Percentiles rank a stretch among this genome's conserved stretches.
Conservation (phyloP, 805 yeast genomes). For the Debaryomyces prosopidis region DNA sequence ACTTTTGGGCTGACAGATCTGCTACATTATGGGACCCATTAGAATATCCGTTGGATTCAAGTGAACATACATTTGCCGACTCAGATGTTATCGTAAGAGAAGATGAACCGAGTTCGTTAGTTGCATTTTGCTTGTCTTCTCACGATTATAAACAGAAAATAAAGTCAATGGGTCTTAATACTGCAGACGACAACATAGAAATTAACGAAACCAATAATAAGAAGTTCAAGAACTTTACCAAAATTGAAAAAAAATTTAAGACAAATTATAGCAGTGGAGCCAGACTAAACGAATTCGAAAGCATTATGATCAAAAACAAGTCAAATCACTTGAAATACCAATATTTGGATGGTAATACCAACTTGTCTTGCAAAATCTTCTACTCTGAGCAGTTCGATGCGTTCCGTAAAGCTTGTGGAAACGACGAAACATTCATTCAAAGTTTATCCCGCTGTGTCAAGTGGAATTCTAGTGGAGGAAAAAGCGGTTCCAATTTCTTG, state of each 20-base stretch:
- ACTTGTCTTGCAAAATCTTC: constrained; percentile 88
- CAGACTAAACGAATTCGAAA: constrained; percentile 50
- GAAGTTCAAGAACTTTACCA: constrained; percentile 37
- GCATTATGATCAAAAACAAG: constrained; percentile 72
- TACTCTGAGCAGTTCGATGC: constrained; percentile 98
- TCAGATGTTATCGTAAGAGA: constrained; percentile 92
- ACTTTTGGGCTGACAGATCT: constrained; percentile 97
- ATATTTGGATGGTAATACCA: constrained; percentile 80
- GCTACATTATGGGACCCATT: constrained; percentile 94
- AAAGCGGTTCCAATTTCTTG: constrained; percentile 90
- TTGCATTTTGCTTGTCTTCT: constrained; percentile 88
- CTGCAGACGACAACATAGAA: constrained; percentile 11
- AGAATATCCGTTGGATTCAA: constrained; percentile 73
- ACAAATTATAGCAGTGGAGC: constrained; percentile 22
- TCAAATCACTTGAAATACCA: constrained; percentile 92
- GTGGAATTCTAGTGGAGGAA: constrained; percentile 97
- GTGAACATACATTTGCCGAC: constrained; percentile 91
- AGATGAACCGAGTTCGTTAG: constrained; percentile 92
- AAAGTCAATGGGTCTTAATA: constrained; percentile 21
- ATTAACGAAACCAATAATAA: constrained; percentile 29
- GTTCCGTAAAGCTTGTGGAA: constrained; percentile 79
- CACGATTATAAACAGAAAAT: constrained; percentile 76
- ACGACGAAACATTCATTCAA: constrained; percentile 73
- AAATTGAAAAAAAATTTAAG: constrained; percentile 43
- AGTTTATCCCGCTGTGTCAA: constrained; percentile 90